phyloP scores from a whole-genome alignment of 495 filamentous ascomycete genomes.

The Lophium mytilinum region DNA sequence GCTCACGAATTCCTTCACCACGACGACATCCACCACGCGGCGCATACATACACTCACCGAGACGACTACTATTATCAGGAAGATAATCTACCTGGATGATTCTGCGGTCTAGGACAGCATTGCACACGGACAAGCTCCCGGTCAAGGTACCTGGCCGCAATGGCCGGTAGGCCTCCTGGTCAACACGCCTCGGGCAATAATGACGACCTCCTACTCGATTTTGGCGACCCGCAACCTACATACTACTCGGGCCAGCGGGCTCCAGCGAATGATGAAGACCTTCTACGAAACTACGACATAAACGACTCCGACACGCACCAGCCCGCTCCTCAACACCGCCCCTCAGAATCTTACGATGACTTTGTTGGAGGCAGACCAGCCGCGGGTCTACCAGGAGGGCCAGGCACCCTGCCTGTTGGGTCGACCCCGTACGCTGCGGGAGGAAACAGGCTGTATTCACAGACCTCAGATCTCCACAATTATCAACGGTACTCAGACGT shows the following conservation, averaged over 20 bases:
- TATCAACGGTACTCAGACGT: conserved; percentile 86
- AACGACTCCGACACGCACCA: conserved; percentile 54
- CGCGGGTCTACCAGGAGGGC: conserved; percentile 46
- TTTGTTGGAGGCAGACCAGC: conserved; percentile 62
- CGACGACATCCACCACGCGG: background rate
- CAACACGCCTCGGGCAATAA: conserved; percentile 39
- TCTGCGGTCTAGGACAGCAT: conserved; percentile 1
- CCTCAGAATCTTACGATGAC: conserved; percentile 88
- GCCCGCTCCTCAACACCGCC: conserved; percentile 43
- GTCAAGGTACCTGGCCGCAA: conserved; percentile 26
- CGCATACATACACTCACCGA: background rate
- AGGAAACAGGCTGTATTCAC: conserved; percentile 58
- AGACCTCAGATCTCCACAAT: conserved; percentile 74
- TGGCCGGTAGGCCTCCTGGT: conserved; percentile 64
- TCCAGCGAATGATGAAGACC: conserved; percentile 67
- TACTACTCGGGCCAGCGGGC: conserved; percentile 67
- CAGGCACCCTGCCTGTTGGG: conserved; percentile 33
- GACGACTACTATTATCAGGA: background rate
- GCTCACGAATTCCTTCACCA: background rate
- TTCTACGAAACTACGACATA: conserved; percentile 60
- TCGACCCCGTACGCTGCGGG: conserved; percentile 30
- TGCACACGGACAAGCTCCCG: conserved; percentile 8
- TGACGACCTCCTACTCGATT: conserved; percentile 65
- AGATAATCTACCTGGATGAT: conserved; percentile 12
- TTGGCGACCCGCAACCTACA: conserved; percentile 58